Conservation (phyloP, 495 filamentous ascomycete species). For the Daldinia concentrica region DNA sequence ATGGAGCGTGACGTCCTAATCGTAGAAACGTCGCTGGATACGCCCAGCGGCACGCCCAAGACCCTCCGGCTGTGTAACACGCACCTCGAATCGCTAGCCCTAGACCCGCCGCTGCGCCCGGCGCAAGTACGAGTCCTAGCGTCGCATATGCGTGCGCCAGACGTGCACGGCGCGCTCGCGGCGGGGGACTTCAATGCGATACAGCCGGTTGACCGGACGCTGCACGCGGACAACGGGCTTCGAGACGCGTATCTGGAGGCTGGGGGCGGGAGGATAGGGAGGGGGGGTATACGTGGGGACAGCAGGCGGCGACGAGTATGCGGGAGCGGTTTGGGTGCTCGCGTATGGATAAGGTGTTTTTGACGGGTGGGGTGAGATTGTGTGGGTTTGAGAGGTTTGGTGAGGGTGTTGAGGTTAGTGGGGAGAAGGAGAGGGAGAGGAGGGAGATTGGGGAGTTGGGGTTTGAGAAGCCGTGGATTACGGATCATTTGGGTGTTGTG, state of each 20-base stretch:
- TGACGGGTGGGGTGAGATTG: slow-evolving; percentile 46
- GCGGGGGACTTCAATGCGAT: slow-evolving; percentile 67
- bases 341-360: slow-evolving; percentile 64
- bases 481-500: slow-evolving; percentile 61
- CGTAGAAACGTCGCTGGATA: slow-evolving; percentile 51
- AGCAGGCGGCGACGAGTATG: slow-evolving; percentile 52
- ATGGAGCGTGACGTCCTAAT: slow-evolving; percentile 64
- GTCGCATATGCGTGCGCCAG: slow-evolving; percentile 47
- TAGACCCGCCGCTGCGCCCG: slow-evolving; percentile 53
- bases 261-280: slow-evolving; percentile 59
- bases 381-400: slow-evolving; percentile 56
- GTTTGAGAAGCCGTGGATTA: slow-evolving; percentile 54
- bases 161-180: slow-evolving; percentile 48
- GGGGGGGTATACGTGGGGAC: slow-evolving; percentile 65
- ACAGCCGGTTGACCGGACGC: slow-evolving; percentile 57
- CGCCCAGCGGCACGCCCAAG: slow-evolving; percentile 10
- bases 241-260: slow-evolving; percentile 62
- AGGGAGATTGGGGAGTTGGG: slow-evolving; percentile 37
- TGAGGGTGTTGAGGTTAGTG: slow-evolving; percentile 14
- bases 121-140: slow-evolving; percentile 55
- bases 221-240: slow-evolving; percentile 57
- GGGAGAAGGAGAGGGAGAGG: slow-evolving; percentile 33
- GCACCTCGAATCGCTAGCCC: slow-evolving; percentile 62
- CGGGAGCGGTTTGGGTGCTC: slow-evolving; percentile 53
- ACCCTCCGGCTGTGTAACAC: slow-evolving; percentile 60